These are phyloP conservation scores for Sporothrix curviconia DNA, from an alignment of 2,329 filamentous ascomycete genomes.

Conservation along the genomic window DNA sequence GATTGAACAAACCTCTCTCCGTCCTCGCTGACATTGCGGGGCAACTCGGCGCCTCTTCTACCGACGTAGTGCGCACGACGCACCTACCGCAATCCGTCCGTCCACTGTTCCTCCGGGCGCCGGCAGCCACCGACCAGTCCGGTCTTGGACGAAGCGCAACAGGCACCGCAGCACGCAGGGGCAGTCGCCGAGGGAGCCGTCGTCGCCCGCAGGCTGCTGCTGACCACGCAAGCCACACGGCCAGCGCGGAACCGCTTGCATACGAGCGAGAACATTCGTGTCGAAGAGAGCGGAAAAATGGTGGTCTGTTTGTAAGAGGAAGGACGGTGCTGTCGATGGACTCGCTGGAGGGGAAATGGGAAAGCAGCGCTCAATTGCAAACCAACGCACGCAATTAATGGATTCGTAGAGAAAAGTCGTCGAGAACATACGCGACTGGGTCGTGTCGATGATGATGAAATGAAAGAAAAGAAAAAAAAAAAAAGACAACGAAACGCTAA, in stretches of 20 bases:
- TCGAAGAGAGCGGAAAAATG: too few species aligned
- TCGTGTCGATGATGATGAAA: neutral
- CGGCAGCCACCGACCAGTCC: slow-evolving; percentile 33
- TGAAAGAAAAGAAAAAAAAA: slow-evolving; percentile 1
- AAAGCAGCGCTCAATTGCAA: slow-evolving; percentile 1
- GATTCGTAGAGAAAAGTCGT: neutral
- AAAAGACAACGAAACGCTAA: slow-evolving; percentile 7
- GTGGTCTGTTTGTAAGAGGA: too few species aligned
- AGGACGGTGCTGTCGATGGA: too few species aligned
- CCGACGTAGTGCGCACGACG: too few species aligned
- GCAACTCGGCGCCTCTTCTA: too few species aligned
- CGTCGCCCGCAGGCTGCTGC: slow-evolving; percentile 9
- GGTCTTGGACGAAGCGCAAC: slow-evolving; percentile 4
- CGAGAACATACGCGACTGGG: neutral
- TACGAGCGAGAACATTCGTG: slow-evolving; percentile 78
- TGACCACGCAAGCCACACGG: slow-evolving; percentile 29
- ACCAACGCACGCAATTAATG: slow-evolving; percentile 1
- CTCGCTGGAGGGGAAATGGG: too few species aligned
- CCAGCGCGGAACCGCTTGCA: slow-evolving; percentile 58
- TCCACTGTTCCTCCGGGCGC: slow-evolving; percentile 68
- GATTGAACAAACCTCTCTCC: slow-evolving; percentile 86
- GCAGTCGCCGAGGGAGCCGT: slow-evolving; percentile 23
- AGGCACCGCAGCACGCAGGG: slow-evolving; percentile 10
- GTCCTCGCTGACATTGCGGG: too few species aligned
- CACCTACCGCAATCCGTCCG: too few species aligned